Percentiles rank a stretch among this genome's conserved stretches.
phyloP scores from a whole-genome alignment of 139 green algal species.

The Chloropicon primus region DNA sequence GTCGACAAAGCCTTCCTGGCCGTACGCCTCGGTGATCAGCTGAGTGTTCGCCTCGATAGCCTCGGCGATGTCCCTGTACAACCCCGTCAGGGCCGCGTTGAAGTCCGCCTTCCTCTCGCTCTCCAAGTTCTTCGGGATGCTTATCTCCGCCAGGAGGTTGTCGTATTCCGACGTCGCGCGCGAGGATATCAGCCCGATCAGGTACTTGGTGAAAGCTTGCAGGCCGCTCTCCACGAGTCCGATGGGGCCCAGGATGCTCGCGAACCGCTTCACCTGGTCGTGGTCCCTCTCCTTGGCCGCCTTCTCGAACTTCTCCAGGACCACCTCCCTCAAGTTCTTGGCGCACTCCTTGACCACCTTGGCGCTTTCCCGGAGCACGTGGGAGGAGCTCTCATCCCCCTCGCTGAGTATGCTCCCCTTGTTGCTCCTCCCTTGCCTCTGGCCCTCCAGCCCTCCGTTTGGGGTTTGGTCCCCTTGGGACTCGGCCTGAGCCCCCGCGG shows the following conservation, averaged over 20 bases:
- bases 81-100: conserved; percentile 4
- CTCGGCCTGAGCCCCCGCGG: too few species aligned
- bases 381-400: background rate
- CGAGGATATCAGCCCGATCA: conserved; percentile 26
- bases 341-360: background rate
- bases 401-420: background rate
- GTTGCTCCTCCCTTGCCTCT: background rate
- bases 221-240: conserved; percentile 26
- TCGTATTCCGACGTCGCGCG: conserved; percentile 31
- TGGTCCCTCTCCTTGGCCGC: background rate
- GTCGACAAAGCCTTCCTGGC: conserved; percentile 23
- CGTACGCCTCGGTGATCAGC: conserved; percentile 50
- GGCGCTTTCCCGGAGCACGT: background rate
- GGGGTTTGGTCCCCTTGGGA: too few species aligned
- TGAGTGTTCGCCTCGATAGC: conserved; percentile 68
- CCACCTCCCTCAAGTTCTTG: background rate
- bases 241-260: background rate
- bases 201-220: conserved; percentile 37
- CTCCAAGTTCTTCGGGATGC: conserved; percentile 11
- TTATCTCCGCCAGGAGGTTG: conserved; percentile 24
- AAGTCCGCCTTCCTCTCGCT: conserved; percentile 17
- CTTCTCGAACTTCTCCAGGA: background rate
- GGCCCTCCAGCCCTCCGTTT: too few species aligned
- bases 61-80: conserved; percentile 47
- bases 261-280: background rate